A percentile compares a stretch with the other conserved stretches of the same genome.
These are phyloP conservation scores for Seiridium unicorne DNA, from an alignment of 2,329 filamentous ascomycete genomes.

Conservation along the genomic window DNA sequence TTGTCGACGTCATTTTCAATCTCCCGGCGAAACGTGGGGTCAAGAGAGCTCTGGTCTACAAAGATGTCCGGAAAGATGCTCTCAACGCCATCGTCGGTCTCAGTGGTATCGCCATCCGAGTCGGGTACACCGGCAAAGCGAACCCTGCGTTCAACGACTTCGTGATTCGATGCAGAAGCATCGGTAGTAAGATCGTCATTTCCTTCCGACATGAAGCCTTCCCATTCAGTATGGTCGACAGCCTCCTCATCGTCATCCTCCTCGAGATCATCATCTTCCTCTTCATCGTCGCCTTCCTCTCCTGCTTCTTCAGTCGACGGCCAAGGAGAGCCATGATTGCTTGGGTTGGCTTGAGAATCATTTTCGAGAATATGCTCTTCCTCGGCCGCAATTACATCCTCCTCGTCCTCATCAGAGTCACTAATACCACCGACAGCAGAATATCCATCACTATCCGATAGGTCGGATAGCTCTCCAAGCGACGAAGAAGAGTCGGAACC, in stretches of 20 bases:
- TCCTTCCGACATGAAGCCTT: slow-evolving; percentile 48
- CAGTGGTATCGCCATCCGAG: slow-evolving; percentile 65
- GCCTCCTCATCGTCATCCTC: slow-evolving; percentile 39
- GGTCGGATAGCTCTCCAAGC: slow-evolving; percentile 33
- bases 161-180: slow-evolving; percentile 29
- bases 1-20: slow-evolving; percentile 68
- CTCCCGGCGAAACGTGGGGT: slow-evolving; percentile 69
- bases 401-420: slow-evolving; percentile 74
- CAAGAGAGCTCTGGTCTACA: slow-evolving; percentile 70
- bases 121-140: slow-evolving; percentile 66
- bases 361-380: slow-evolving; percentile 67
- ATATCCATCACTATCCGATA: slow-evolving; percentile 71
- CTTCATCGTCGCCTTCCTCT: slow-evolving; percentile 36
- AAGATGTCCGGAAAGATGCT: slow-evolving; percentile 75
- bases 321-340: slow-evolving; percentile 47
- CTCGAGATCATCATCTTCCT: slow-evolving; percentile 32
- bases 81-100: slow-evolving; percentile 59
- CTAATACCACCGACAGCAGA: slow-evolving; percentile 77
- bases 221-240: slow-evolving; percentile 50
- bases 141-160: slow-evolving; percentile 60
- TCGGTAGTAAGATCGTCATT: slow-evolving; percentile 42
- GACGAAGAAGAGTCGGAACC: slow-evolving; percentile 54
- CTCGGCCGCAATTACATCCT: slow-evolving; percentile 75
- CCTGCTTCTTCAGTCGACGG: slow-evolving; percentile 40
- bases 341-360: slow-evolving; percentile 29